These are phyloP conservation scores for Neofusicoccum sp. DNA, from an alignment of 2,329 filamentous ascomycete genomes.

Conservation along the genomic window DNA sequence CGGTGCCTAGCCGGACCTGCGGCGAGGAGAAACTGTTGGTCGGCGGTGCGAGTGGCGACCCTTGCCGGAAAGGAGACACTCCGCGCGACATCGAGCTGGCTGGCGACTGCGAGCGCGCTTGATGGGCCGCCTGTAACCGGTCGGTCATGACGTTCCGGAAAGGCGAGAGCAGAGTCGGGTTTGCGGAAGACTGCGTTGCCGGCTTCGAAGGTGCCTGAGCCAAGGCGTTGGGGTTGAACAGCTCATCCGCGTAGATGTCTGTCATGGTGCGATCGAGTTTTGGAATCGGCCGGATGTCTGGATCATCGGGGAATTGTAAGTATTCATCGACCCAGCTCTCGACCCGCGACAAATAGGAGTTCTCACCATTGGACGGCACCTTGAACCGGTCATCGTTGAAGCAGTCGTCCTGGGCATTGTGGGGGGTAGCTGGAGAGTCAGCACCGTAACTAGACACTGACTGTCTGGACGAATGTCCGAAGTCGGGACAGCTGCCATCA, in stretches of 20 bases:
- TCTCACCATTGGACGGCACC: constrained; percentile 57
- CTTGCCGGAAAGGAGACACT: constrained; percentile 77
- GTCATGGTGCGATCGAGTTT: constrained; percentile 86
- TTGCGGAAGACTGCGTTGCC: constrained; percentile 45
- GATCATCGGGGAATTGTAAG: constrained; percentile 63
- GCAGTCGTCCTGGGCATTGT: constrained; percentile 49
- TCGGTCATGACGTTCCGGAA: constrained; percentile 67
- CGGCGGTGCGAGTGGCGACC: constrained; percentile 51
- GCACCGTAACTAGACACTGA: constrained; percentile 62
- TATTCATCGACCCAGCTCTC: constrained; percentile 58
- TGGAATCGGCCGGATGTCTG: constrained; percentile 58
- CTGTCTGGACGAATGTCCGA: constrained; percentile 54
- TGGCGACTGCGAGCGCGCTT: constrained; percentile 60
- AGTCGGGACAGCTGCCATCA: constrained; percentile 52
- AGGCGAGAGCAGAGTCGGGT: constrained; percentile 50
- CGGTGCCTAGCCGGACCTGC: constrained; percentile 40
- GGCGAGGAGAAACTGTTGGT: constrained; percentile 42
- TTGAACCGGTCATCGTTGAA: constrained; percentile 48
- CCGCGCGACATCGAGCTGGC: constrained; percentile 57
- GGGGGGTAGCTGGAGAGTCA: constrained; percentile 62
- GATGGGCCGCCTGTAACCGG: constrained; percentile 75
- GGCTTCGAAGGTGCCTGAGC: constrained; percentile 47
- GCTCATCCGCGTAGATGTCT: constrained; percentile 78
- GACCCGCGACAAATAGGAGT: constrained; percentile 26
- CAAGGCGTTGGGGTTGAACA: constrained; percentile 72